Evolutionary conservation across 2,329 filamentous ascomycete genomes (phyloP).

Genomic region (Ophiocordyceps camponoti-floridani): DNA sequence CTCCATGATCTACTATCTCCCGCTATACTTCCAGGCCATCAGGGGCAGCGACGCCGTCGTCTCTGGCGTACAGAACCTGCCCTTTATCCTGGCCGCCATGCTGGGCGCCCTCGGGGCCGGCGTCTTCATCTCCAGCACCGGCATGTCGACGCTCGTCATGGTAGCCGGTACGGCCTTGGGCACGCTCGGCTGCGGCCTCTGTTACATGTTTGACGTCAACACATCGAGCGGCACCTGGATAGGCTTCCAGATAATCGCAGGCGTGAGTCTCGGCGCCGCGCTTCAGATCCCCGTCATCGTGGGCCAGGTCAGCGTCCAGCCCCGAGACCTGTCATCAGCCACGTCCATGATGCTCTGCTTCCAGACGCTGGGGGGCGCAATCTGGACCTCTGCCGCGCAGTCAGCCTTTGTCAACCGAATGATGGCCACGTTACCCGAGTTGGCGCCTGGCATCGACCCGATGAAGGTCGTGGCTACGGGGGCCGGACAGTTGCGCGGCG

Average conservation of each 20-base stretch:
- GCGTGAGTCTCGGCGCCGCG: conserved; percentile 19
- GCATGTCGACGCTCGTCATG: conserved; percentile 1
- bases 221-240: conserved; percentile 20
- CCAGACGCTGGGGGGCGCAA: conserved; percentile 24
- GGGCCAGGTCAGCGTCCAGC: conserved; percentile 12
- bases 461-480: conserved; percentile 13
- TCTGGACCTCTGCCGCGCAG: conserved; percentile 22
- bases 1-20: conserved; percentile 26
- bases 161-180: background rate
- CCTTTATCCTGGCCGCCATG: conserved; percentile 14
- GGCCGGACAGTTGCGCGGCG: conserved; percentile 29
- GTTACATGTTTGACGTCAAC: conserved; percentile 16
- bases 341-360: conserved; percentile 8
- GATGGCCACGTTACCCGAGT: conserved; percentile 7
- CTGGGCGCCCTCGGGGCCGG: background rate
- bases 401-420: conserved; percentile 19
- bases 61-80: conserved; percentile 25
- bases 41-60: conserved; percentile 19
- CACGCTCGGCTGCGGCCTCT: conserved; percentile 8
- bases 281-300: conserved; percentile 26
- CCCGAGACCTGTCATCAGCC: conserved; percentile 8
- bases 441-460: conserved; percentile 13
- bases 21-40: conserved; percentile 27
- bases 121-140: background rate
- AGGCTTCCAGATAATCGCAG: conserved; percentile 26